These are phyloP conservation scores for Hypericum perforatum DNA, from an alignment of 345 rosid genomes.

Conservation along the genomic window DNA sequence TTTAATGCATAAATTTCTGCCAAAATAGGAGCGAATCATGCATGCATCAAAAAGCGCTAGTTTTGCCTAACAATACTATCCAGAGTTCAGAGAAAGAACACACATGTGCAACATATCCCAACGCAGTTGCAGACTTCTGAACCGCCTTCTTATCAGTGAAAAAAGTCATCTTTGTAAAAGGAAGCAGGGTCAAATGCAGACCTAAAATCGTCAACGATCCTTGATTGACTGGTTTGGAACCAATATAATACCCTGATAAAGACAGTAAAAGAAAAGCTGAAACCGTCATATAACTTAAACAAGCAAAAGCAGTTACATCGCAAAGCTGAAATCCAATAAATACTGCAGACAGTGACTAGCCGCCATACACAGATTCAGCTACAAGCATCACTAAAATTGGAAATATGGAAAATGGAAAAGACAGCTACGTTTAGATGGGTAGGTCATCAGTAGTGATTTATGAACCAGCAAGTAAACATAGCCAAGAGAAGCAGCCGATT, in stretches of 20 bases:
- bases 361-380: too few species aligned
- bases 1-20: too few species aligned
- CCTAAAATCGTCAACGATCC: constrained; percentile 85
- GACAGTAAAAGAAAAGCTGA: background rate
- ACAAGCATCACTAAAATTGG: too few species aligned
- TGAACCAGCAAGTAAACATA: too few species aligned
- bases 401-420: too few species aligned
- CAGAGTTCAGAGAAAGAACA: constrained; percentile 34
- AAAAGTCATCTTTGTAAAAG: constrained; percentile 84
- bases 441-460: too few species aligned
- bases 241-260: constrained; percentile 37
- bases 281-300: background rate
- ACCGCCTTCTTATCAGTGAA: constrained; percentile 92
- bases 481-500: too few species aligned
- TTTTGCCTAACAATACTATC: constrained; percentile 1
- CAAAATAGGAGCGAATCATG: too few species aligned
- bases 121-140: constrained; percentile 81
- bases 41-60: background rate
- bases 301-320: background rate
- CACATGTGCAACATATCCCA: constrained; percentile 94
- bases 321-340: too few species aligned
- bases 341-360: too few species aligned
- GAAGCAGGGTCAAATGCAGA: constrained; percentile 75
- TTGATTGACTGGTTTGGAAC: constrained; percentile 57
- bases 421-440: too few species aligned